Evolutionary conservation across 2,329 filamentous ascomycete genomes (phyloP), one percentile per base, ranked within the genome.

Genomic region (Neofusicoccum parvum): DNA sequence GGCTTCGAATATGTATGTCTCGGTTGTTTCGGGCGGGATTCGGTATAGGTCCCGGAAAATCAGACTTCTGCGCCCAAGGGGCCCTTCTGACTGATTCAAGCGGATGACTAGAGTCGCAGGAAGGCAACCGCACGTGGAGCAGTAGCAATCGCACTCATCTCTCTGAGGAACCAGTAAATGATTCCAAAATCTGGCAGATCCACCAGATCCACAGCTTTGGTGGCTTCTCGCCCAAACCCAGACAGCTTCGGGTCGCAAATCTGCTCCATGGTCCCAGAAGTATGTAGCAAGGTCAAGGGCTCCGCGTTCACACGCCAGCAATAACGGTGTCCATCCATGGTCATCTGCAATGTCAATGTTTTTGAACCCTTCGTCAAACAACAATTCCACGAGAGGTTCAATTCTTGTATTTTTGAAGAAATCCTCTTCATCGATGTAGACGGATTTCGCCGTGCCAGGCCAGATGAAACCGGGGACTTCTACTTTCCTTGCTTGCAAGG

Each of bases 41-140:
- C 6, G 12, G 2, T 10, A 45, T n/a, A 45, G 5, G 41, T 15
- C 2, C 2, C 15, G 1, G 15, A 45, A 6, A 14, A 17, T 10
- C 12, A 45, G 6, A 6, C 15, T 14, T 45, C 41, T 45, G 15
- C 41, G 41, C 41, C 0, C 12, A 10, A 45, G 15, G 41, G 15
- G 15, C 0, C 1, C 1, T 45, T 0, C 11, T 6, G 2, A 2
- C 12, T 6, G 2, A 5, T n/a, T 14, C 15, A 2, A 20, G 2
- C 1, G 12, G 15, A 45, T 2, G 2, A 5, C 2, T n/a, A 17
- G 6, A n/a, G 1, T 45, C 5, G 12, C 15, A 2, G 41, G 41
- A n/a, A n/a, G 6, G 15, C 41, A 45, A 2, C 41, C 41, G 15
- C 11, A 17, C 2, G 41, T 45, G 15, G 41, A 45, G 12, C 41